A percentile compares a stretch with the other conserved stretches of the same genome.
Conservation (phyloP, 495 filamentous ascomycete species). For the Thozetella sp. region DNA sequence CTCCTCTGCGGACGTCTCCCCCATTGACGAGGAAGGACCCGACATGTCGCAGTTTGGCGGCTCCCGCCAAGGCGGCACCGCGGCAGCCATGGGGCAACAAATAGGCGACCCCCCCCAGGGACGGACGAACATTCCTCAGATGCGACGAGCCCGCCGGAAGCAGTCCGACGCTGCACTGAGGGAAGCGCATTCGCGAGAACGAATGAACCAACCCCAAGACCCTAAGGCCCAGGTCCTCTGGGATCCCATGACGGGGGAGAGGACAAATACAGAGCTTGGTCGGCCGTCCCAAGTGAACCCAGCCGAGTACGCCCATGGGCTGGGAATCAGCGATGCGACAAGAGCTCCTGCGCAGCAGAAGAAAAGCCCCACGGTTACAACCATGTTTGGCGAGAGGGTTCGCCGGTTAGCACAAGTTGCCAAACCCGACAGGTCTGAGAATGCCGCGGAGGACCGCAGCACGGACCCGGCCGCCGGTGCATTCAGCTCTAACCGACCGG, state of each 20-base stretch:
- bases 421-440: slow-evolving; percentile 22
- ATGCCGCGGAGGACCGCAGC: slow-evolving; percentile 20
- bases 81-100: not conserved
- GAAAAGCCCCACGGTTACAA: slow-evolving; percentile 11
- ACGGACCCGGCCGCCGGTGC: slow-evolving; percentile 31
- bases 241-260: slow-evolving; percentile 54
- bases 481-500: slow-evolving; percentile 38
- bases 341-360: slow-evolving; percentile 19
- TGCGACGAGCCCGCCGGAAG: slow-evolving; percentile 48
- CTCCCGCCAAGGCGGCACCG: slow-evolving; percentile 11
- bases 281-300: slow-evolving; percentile 49
- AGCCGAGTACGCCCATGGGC: slow-evolving; percentile 39
- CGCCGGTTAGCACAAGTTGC: slow-evolving; percentile 37
- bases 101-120: not conserved
- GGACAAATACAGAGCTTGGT: slow-evolving; percentile 40
- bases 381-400: slow-evolving; percentile 43
- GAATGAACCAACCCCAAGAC: slow-evolving; percentile 19
- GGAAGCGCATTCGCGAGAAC: slow-evolving; percentile 30
- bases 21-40: slow-evolving; percentile 47
- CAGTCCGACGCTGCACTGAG: slow-evolving; percentile 39
- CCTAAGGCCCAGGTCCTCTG: slow-evolving; percentile 33
- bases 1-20: slow-evolving; percentile 42
- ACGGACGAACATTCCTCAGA: slow-evolving; percentile 45
- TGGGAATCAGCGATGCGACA: slow-evolving; percentile 25
- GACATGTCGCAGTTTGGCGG: slow-evolving; percentile 29